Conservation (phyloP, 768 basidiomycete species). For the Lactarius quietus region DNA sequence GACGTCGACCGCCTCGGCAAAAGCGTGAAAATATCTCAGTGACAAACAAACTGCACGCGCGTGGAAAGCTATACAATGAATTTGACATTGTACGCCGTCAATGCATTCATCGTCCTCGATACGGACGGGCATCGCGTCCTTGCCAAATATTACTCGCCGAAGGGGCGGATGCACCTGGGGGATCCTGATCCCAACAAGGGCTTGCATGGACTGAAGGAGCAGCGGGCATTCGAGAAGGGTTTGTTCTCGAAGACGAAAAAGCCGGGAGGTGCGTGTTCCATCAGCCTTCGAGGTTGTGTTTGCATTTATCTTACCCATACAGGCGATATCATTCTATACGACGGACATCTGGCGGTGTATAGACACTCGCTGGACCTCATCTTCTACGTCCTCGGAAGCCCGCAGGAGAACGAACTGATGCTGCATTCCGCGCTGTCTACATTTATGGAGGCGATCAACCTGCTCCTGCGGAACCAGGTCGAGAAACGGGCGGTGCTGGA, state of each 20-base stretch:
- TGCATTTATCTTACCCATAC: background rate
- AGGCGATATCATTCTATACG: constrained; percentile 95
- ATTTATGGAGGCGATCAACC: constrained; percentile 78
- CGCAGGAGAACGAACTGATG: constrained; percentile 46
- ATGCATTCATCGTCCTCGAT: constrained; percentile 89
- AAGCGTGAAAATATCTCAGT: background rate
- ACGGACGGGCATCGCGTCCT: constrained; percentile 93
- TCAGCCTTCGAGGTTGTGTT: background rate
- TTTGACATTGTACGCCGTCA: constrained; percentile 82
- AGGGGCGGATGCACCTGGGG: constrained; percentile 51
- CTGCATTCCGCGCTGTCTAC: constrained; percentile 52
- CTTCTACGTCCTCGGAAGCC: constrained; percentile 78
- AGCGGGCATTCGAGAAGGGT: constrained; percentile 88
- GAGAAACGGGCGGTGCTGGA: constrained; percentile 38
- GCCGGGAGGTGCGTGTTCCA: constrained; percentile 63
- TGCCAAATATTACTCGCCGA: constrained; percentile 92
- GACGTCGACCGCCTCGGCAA: background rate
- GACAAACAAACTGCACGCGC: background rate
- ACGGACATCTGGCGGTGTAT: constrained; percentile 87
- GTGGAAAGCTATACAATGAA: constrained; percentile 46
- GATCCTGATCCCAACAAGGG: constrained; percentile 46
- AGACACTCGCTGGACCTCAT: constrained; percentile 94
- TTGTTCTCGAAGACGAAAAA: constrained; percentile 96
- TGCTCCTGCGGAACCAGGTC: constrained; percentile 86
- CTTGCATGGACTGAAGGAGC: constrained; percentile 78